A percentile compares a stretch with the other conserved stretches of the same genome.
Evolutionary conservation across 2,329 filamentous ascomycete species (phyloP).

Genomic region (Onygena corvina): DNA sequence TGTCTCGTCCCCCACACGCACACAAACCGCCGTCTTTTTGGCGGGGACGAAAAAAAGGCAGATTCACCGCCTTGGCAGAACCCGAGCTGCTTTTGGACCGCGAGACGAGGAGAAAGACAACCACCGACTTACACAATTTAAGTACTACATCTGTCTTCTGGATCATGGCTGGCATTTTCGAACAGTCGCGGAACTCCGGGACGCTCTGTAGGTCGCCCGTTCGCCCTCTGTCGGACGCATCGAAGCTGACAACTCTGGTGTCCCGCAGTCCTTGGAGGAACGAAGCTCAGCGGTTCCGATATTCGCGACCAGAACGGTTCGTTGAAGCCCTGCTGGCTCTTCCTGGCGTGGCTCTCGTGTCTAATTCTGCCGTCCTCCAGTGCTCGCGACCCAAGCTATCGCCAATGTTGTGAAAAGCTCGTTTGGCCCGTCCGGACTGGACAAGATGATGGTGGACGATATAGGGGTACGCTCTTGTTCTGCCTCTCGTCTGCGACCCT

Average conservation of each 20-base stretch:
- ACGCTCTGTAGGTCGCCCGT: slow-evolving; percentile 57
- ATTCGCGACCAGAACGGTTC: slow-evolving; percentile 92
- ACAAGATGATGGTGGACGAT: slow-evolving; percentile 99
- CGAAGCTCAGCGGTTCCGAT: slow-evolving; percentile 93
- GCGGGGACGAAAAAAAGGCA: slow-evolving; percentile 8
- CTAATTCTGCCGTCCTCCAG: slow-evolving; percentile 35
- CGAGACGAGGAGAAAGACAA: not conserved
- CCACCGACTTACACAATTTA: not conserved
- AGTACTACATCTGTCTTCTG: slow-evolving; percentile 6
- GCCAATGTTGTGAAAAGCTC: slow-evolving; percentile 98
- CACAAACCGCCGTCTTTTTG: not conserved
- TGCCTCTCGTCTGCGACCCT: not conserved
- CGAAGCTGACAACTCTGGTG: slow-evolving; percentile 25
- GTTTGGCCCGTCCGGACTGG: slow-evolving; percentile 88
- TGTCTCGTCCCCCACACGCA: not conserved
- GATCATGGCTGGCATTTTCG: slow-evolving; percentile 86
- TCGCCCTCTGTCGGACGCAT: slow-evolving; percentile 9
- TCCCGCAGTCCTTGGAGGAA: slow-evolving; percentile 69
- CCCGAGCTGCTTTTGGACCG: not conserved
- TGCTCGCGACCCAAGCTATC: slow-evolving; percentile 89
- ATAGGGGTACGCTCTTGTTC: slow-evolving; percentile 65
- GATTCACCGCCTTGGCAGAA: slow-evolving; percentile 35
- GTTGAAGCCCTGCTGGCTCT: slow-evolving; percentile 22
- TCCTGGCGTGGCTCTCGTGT: not conserved
- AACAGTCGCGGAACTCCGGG: slow-evolving; percentile 81